phyloP scores from a whole-genome alignment of 371 early-diverging fungal species.

The Syncephalastrum contaminatum region DNA sequence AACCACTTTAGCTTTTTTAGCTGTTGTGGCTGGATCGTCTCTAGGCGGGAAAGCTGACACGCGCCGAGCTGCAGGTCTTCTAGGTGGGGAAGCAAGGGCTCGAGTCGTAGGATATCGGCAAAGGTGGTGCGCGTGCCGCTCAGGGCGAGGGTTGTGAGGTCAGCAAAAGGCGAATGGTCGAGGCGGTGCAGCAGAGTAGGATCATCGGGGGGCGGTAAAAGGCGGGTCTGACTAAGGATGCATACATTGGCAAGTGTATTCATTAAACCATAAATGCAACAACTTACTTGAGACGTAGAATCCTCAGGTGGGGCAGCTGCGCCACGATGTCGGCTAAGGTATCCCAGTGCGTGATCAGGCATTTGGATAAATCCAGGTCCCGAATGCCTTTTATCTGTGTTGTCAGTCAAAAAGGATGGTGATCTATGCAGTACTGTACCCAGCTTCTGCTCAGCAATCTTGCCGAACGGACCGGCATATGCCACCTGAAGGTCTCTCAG shows the following conservation, averaged over 20 bases:
- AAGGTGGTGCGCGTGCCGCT: constrained; percentile 22
- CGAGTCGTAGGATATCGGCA: constrained; percentile 40
- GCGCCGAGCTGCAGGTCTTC: constrained; percentile 68
- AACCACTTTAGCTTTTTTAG: constrained; percentile 54
- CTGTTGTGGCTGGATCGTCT: constrained; percentile 18
- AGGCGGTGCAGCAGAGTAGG: constrained; percentile 48
- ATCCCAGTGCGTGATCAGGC: constrained; percentile 61
- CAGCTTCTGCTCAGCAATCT: constrained; percentile 19
- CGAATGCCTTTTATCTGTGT: constrained; percentile 35
- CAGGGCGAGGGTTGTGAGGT: constrained; percentile 28
- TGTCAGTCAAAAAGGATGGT: background rate
- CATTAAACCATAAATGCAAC: background rate
- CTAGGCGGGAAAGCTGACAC: constrained; percentile 48
- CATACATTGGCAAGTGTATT: background rate
- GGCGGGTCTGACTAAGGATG: constrained; percentile 13
- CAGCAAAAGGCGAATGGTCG: constrained; percentile 33
- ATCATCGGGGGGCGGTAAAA: constrained; percentile 35
- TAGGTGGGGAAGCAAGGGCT: constrained; percentile 51
- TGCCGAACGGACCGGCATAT: constrained; percentile 24
- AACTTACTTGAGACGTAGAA: constrained; percentile 65
- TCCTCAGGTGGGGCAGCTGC: constrained; percentile 54
- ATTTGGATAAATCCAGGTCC: constrained; percentile 76
- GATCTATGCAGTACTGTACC: constrained; percentile 13
- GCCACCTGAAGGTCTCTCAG: constrained; percentile 45
- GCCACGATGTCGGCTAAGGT: constrained; percentile 58